A percentile compares a stretch with the other conserved stretches of the same genome.
phyloP scores from a whole-genome alignment of 306 rosid genomes.

The Sesbania bispinosa region DNA sequence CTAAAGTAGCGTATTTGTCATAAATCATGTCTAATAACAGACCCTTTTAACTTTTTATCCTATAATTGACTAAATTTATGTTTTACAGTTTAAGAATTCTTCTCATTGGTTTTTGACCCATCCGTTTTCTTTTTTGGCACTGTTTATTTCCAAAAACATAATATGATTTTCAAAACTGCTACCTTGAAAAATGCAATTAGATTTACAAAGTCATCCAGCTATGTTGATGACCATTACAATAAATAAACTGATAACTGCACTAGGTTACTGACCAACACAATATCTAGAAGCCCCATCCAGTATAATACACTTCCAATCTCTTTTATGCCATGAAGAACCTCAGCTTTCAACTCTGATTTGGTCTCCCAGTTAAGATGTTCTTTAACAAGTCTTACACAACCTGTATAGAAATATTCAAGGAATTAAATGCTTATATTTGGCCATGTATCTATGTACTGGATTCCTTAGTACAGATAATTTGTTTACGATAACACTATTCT shows the following conservation, averaged over 20 bases:
- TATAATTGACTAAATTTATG: neutral
- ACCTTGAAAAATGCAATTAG: neutral
- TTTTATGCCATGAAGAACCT: constrained; percentile 89
- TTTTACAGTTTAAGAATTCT: neutral
- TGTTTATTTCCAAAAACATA: neutral
- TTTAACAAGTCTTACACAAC: constrained; percentile 84
- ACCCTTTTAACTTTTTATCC: neutral
- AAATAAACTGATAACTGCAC: constrained; percentile 23
- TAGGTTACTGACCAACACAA: constrained; percentile 74
- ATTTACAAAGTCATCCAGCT: constrained; percentile 12
- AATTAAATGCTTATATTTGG: constrained; percentile 22
- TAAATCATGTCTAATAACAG: neutral
- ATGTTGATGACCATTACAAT: neutral
- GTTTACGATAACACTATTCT: neutral
- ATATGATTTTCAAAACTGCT: neutral
- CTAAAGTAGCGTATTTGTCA: no score
- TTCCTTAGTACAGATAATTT: neutral
- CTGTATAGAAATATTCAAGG: constrained; percentile 42
- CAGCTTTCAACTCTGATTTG: constrained; percentile 77
- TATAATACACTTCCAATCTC: constrained; percentile 97
- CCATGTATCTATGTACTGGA: neutral
- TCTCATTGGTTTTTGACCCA: neutral
- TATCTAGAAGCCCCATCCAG: constrained; percentile 95
- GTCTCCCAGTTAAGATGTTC: constrained; percentile 91
- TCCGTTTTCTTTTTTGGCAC: neutral